Evolutionary conservation across 345 rosid genomes (phyloP).

Genomic region (Raphanus sativus): DNA sequence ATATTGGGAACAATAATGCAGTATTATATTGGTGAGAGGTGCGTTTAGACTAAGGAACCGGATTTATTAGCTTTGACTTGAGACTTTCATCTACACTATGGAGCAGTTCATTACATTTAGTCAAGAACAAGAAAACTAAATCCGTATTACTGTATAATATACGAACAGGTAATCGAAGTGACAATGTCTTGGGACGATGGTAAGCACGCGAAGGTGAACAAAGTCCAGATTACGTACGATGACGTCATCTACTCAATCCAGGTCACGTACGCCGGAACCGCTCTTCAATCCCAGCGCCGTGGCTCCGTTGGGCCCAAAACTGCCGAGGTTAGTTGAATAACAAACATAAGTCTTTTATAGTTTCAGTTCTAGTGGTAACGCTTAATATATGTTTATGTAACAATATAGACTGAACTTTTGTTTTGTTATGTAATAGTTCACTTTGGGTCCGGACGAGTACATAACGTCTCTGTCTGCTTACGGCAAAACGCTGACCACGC

Average conservation of each 20-base stretch:
- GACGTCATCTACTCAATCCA: slow-evolving; percentile 36
- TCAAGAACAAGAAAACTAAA: background rate
- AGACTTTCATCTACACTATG: background rate
- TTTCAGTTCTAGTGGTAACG: background rate
- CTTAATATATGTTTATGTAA: background rate
- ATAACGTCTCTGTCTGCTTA: slow-evolving; percentile 29
- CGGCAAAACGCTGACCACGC: slow-evolving; percentile 9
- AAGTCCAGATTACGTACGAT: slow-evolving; percentile 33
- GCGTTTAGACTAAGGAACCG: background rate
- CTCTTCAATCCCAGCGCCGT: slow-evolving; percentile 32
- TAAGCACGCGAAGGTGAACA: slow-evolving; percentile 34
- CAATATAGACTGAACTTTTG: background rate
- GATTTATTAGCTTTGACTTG: background rate
- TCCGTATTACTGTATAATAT: background rate
- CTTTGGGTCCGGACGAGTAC: slow-evolving; percentile 37
- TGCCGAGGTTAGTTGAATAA: slow-evolving; percentile 18
- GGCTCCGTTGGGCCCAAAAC: slow-evolving; percentile 32
- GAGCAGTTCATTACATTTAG: background rate
- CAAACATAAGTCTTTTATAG: background rate
- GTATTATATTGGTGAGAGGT: background rate
- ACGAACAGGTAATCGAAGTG: background rate
- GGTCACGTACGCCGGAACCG: slow-evolving; percentile 34
- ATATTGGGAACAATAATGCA: too few relatives aligned
- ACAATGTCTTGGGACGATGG: slow-evolving; percentile 42
- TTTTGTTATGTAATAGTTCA: slow-evolving; percentile 21